Evolutionary conservation across 179 eudicot genomes (phyloP).

Genomic region (Camellia oleifera): DNA sequence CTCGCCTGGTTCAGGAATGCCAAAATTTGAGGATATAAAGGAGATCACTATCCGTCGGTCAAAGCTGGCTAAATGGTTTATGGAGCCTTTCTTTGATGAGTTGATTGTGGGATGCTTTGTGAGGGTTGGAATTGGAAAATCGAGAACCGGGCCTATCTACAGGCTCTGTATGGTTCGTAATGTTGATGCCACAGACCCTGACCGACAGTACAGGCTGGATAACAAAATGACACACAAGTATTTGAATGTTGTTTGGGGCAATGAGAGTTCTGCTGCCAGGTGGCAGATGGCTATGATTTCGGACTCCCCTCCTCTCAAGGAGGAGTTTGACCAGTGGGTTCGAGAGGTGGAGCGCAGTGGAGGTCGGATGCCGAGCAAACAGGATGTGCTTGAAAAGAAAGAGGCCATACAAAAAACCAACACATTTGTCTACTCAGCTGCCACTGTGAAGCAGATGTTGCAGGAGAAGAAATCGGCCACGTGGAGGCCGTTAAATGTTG

Average conservation of each 20-base stretch:
- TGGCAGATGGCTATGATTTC: conserved; percentile 99
- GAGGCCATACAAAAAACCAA: conserved; percentile 68
- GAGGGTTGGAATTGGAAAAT: conserved; percentile 87
- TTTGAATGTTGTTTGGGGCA: conserved; percentile 94
- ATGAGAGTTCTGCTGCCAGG: conserved; percentile 91
- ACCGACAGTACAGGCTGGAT: conserved; percentile 78
- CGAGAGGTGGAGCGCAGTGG: conserved; percentile 80
- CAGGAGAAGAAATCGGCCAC: conserved; percentile 94
- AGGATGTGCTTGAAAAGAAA: conserved; percentile 78
- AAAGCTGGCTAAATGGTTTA: conserved; percentile 85
- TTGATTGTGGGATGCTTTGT: conserved; percentile 95
- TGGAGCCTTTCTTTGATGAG: conserved; percentile 98
- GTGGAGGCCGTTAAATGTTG: conserved; percentile 82
- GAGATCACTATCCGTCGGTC: conserved; percentile 74
- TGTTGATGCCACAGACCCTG: conserved; percentile 81
- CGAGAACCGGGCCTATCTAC: conserved; percentile 72
- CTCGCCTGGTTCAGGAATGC: conserved; percentile 53
- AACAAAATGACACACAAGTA: conserved; percentile 87
- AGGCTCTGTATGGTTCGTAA: conserved; percentile 83
- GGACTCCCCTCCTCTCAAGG: conserved; percentile 71
- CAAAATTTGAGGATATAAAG: conserved; percentile 70
- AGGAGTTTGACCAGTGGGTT: conserved; percentile 91
- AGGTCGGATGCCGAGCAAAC: conserved; percentile 76
- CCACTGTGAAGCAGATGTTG: conserved; percentile 91
- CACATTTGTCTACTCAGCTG: conserved; percentile 82